Base-by-base conservation (phyloP, 805 yeast species). In the Metschnikowia drakensbergensis region DNA sequence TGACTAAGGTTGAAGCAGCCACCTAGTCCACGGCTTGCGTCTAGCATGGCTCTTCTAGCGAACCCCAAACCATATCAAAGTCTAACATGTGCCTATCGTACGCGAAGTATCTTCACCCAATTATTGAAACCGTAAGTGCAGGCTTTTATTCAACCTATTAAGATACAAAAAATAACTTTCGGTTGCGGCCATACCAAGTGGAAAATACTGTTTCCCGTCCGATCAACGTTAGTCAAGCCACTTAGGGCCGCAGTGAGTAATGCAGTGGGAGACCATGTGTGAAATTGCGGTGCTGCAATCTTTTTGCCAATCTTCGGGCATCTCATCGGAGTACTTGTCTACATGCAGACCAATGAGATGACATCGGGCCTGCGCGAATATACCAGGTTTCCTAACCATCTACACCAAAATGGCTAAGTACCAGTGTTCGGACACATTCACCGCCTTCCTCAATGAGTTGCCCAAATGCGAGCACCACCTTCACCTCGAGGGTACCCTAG, bases 381-480 rank as follows among this genome's bases (percentile, higher is more conserved):
- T 33, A 2, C 36, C 13, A 17, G 3, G 5, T 13, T n/a, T 22
- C 6, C 36, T 22, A 7, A 6, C 2, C 23, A n/a, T n/a, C 33
- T 17, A 2, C 29, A 6, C 22, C 45, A 45, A 28, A 42, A 50
- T 50, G 54, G 52, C 54, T 34, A 47, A 38, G 10, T 48, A 43
- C 52, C 46, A 35, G 8, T 55, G 59, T 46, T 39, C 55, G 35
- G 49, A 46, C 27, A 57, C 68, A 46, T 73, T 77, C 73, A 68
- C 67, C 47, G 50, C 40, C 37, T 86, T 86, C 64, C 74, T 86
- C 42, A 70, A 66, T 36, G 92, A 84, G 57, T 71, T 88, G 44
- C 96, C 96, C 50, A 88, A 88, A 66, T 87, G 94, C 71, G 96
- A 88, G 65, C 92, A 87, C 63, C 96, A 88, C 62, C 79, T 87